Conservation (phyloP, 108 stramenopile species). For the Aurantiochytrium sp. region DNA sequence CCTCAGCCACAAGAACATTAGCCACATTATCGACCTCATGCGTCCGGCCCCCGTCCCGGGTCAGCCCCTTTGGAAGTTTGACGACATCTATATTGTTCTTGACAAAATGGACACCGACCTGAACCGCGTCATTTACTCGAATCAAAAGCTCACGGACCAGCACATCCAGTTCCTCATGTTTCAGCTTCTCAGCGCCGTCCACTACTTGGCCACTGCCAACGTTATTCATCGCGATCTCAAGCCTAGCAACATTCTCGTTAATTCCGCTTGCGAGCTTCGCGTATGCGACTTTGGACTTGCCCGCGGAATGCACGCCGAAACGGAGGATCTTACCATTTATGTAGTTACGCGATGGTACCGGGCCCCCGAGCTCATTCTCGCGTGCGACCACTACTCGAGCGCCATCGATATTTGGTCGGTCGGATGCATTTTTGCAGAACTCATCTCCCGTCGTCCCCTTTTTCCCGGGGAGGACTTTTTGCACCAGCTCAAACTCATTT, state of each 20-base stretch:
- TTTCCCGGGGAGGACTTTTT: conserved; percentile 85
- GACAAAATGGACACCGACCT: conserved; percentile 53
- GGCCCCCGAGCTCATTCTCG: conserved; percentile 89
- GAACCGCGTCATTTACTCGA: conserved; percentile 51
- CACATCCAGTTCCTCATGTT: conserved; percentile 31
- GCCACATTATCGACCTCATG: conserved; percentile 3
- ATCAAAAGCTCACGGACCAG: conserved; percentile 21
- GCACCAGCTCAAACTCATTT: conserved; percentile 91
- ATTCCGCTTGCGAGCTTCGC: conserved; percentile 45
- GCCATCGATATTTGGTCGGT: conserved; percentile 60
- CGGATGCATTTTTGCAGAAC: conserved; percentile 95
- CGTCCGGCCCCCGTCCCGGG: neutral
- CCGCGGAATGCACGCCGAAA: conserved; percentile 29
- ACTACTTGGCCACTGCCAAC: conserved; percentile 22
- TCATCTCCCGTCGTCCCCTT: conserved; percentile 73
- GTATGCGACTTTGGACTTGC: conserved; percentile 52
- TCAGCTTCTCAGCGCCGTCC: conserved; percentile 22
- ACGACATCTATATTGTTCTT: conserved; percentile 31
- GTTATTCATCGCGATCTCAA: conserved; percentile 47
- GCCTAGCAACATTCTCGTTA: conserved; percentile 33
- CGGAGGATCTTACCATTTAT: conserved; percentile 77
- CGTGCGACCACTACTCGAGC: conserved; percentile 29
- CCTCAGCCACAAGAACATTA: conserved; percentile 30
- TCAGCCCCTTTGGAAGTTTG: neutral
- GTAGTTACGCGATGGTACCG: conserved; percentile 99